phyloP scores from a whole-genome alignment of 257 asterid species.

The Leonotis leonurus region DNA sequence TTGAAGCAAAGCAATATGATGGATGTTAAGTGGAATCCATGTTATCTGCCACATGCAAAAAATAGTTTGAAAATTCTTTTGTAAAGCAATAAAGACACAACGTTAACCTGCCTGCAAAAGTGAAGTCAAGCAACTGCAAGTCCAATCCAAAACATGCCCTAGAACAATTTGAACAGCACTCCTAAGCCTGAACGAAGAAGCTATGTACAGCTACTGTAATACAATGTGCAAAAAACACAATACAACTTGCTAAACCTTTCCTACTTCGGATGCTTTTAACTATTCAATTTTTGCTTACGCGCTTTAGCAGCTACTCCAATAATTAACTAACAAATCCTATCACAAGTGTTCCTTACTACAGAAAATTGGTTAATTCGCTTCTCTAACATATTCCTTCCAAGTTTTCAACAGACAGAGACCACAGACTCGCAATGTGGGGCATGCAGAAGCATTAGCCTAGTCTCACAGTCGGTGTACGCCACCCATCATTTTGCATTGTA shows the following conservation, averaged over 20 bases:
- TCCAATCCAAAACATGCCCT: conserved; percentile 3
- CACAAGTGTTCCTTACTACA: conserved; percentile 14
- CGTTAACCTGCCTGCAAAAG: too few relatives aligned
- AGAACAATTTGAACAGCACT: not conserved
- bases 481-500: not conserved
- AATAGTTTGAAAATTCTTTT: too few relatives aligned
- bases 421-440: not conserved
- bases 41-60: too few relatives aligned
- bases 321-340: conserved; percentile 18
- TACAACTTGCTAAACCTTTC: conserved; percentile 14
- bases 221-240: conserved; percentile 5
- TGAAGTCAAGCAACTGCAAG: not conserved
- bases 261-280: too few relatives aligned
- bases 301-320: too few relatives aligned
- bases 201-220: conserved; percentile 19
- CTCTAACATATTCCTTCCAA: conserved; percentile 20
- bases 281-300: too few relatives aligned
- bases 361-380: conserved; percentile 19
- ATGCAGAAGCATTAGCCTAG: too few relatives aligned
- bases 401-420: not conserved
- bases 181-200: conserved; percentile 7
- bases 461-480: too few relatives aligned
- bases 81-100: too few relatives aligned
- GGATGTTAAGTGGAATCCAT: too few relatives aligned
- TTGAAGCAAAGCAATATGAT: too few relatives aligned